Evolutionary conservation across 176 grass and related monocot species (phyloP), one percentile per base, ranked within the genome.

Genomic region (Themeda triandra): DNA sequence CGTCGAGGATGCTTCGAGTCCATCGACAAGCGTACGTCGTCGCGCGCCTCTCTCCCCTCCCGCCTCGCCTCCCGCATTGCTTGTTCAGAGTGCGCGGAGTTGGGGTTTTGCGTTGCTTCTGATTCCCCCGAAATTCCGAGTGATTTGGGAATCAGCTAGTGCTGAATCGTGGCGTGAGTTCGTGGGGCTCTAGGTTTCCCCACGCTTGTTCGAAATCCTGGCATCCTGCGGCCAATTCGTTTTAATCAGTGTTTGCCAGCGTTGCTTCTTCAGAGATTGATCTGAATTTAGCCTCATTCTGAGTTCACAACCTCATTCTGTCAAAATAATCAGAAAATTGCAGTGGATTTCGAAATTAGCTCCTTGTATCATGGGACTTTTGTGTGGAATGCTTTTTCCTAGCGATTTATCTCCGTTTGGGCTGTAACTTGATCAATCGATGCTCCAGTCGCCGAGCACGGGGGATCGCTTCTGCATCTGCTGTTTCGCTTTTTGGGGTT

Each of bases 1-100:
- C 12, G 91, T 93, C 12, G 92, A 92, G 10, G 95, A 97, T 81
- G 80, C 91, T 98, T 98, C 73, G 93, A 95, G 83, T 81, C 95
- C 27, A 93, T 98, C 53, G 95, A 98, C 71, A 95, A 92, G 90
- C 60, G 95, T 95, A 82, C 39, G 77, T 51, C 66, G 7, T n/a
- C 12, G 40, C 32, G n/a, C n/a, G n/a, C 36, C 44, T 28, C 32
- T n/a, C 35, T 10, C 49, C 53, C 37, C 15, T 32, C 45, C 68
- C 54, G 6, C 53, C 42, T 45, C 78, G 24, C 62, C 71, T 62
- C 81, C 11, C 60, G 28, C 76, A 15, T 71, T 86, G 69, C 59
- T 31, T 69, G 71, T 79, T 70, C 36, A 2, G 36, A 31, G 32
- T 28, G 70, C 54, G 6, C 15, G 30, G 41, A 33, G 21, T 60